Evolutionary conservation across 306 rosid genomes (phyloP), one percentile per base, ranked within the genome.

Genomic region (Neltuma alba): DNA sequence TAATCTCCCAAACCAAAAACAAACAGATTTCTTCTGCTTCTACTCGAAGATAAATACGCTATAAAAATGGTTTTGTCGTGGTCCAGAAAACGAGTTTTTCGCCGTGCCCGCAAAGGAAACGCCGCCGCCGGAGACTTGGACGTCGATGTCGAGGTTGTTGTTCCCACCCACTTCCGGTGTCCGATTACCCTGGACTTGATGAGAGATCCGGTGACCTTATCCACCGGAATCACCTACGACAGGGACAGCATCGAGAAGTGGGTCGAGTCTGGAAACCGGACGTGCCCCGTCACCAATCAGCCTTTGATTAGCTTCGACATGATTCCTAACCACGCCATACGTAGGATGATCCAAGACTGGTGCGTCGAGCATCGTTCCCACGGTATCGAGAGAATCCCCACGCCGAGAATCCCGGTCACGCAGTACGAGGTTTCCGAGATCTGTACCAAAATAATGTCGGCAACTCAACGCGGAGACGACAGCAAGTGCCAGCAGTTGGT

Each of bases 331-430:
- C 98, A 94, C 12, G 30, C 88, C 10, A 64, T 94, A 0, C 78
- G 98, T 0, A 83, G 77, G 54, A 84, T 94, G 93, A 90, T 92
- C 61, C 98, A 94, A 28, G 94, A 82, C n/a, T 94, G 97, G 98
- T 94, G 98, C 12, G 98, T 94, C 4, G 63, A 82, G 5, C 89
- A 92, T 31, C 83, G 76, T 0, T 88, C 91, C 4, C 47, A 38
- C 13, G 98, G 98, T 28, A 62, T 94, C 9, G 87, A 94, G 14
- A 84, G 97, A 16, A 92, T 92, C 67, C 97, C 98, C 7, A 94
- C 96, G 1, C 96, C 94, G 14, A 68, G 97, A 37, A 86, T 88
- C 15, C 98, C 96, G 0, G 68, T 87, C 0, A 28, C 89, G 0
- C 30, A 37, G 1, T 60, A 58, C 47, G 85, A 90, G 79, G 89